Conservation (phyloP, 306 rosid genomes). For the Benincasa hispida region DNA sequence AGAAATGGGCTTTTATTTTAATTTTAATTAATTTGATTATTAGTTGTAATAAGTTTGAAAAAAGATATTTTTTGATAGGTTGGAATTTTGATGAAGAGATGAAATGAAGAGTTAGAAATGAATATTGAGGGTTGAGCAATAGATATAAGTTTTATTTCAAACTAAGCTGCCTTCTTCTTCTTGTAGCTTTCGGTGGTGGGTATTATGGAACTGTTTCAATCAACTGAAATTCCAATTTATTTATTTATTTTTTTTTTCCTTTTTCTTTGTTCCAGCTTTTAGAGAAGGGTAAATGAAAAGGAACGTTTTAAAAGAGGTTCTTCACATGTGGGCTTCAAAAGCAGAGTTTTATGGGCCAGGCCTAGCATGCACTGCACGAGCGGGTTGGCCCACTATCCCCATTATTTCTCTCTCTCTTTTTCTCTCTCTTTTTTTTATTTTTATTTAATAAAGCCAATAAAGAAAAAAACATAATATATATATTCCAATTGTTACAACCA, state of each 20-base stretch:
- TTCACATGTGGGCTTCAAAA: conserved; percentile 17
- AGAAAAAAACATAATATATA: too few relatives aligned
- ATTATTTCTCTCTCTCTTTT: background rate
- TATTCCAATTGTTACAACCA: too few relatives aligned
- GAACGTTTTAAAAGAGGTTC: background rate
- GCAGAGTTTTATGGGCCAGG: conserved; percentile 31
- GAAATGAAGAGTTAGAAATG: background rate
- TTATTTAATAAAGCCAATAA: background rate
- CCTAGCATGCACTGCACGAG: conserved; percentile 69
- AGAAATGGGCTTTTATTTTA: background rate
- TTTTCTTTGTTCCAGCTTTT: background rate
- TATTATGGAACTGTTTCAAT: background rate
- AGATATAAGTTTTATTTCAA: too few relatives aligned
- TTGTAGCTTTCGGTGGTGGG: background rate
- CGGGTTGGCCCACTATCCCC: conserved; percentile 45
- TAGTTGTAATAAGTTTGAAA: background rate
- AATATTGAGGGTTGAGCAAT: background rate
- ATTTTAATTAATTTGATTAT: background rate
- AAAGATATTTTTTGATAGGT: background rate
- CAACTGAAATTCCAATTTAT: background rate
- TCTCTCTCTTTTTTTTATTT: too few relatives aligned
- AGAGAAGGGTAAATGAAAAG: background rate
- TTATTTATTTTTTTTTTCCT: background rate
- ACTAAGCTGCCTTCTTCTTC: background rate
- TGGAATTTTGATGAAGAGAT: background rate